These are phyloP conservation scores for Talaromyces amestolkiae DNA, from an alignment of 2,329 filamentous ascomycete species.

Conservation along the genomic window DNA sequence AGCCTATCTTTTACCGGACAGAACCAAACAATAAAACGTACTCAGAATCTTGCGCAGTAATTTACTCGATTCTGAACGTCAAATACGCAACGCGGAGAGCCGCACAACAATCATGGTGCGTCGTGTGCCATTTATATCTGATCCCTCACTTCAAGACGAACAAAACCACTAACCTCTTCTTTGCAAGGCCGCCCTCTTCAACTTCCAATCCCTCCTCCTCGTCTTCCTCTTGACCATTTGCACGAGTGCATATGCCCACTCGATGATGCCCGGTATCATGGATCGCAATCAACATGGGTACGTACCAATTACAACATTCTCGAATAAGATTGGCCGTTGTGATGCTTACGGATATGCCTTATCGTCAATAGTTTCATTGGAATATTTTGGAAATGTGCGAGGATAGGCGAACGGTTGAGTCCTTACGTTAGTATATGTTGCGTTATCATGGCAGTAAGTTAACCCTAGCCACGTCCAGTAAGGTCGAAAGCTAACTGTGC, in stretches of 20 bases:
- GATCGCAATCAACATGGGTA: conserved; percentile 92
- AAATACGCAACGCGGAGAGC: neutral
- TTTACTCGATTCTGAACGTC: neutral
- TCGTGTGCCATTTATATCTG: neutral
- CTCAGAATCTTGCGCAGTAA: neutral
- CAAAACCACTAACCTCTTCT: neutral
- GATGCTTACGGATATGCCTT: neutral
- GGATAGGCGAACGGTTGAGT: conserved; percentile 87
- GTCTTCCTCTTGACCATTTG: conserved; percentile 94
- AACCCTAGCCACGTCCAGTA: neutral
- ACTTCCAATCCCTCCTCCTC: conserved; percentile 94
- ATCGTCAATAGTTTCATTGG: conserved; percentile 63
- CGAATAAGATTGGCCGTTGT: too few species aligned
- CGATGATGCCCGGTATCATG: conserved; percentile 82
- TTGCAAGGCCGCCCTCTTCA: conserved; percentile 86
- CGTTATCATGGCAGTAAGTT: conserved; percentile 82
- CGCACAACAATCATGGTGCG: conserved; percentile 4
- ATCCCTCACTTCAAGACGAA: neutral
- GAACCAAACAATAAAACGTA: neutral
- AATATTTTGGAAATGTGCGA: conserved; percentile 93
- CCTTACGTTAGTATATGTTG: conserved; percentile 95
- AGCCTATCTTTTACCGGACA: neutral
- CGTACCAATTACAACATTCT: conserved; percentile 23
- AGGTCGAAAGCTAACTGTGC: neutral
- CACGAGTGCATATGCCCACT: conserved; percentile 90